Evolutionary conservation across 176 grass and related monocot genomes (phyloP).

Genomic region (Zizania latifolia): DNA sequence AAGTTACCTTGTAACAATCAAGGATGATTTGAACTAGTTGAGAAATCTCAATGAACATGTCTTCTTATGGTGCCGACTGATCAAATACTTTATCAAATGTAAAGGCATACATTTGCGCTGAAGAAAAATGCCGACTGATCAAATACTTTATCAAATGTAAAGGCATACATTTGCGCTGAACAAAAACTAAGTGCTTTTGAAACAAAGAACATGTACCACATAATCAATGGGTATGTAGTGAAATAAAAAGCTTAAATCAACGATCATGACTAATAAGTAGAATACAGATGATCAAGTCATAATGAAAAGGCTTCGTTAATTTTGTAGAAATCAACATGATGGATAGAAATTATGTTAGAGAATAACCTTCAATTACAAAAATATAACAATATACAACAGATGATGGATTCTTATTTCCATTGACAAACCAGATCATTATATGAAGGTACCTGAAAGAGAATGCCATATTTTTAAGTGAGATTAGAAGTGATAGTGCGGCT

Average conservation of each 20-base stretch:
- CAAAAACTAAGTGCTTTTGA: too few relatives aligned
- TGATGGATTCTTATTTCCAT: neutral
- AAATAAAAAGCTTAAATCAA: too few relatives aligned
- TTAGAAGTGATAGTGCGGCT: neutral
- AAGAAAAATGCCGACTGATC: too few relatives aligned
- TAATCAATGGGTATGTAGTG: too few relatives aligned
- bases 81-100: constrained; percentile 92
- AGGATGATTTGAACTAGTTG: constrained; percentile 84
- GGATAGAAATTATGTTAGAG: neutral
- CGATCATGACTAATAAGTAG: neutral
- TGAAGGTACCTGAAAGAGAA: neutral
- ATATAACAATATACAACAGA: neutral
- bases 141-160: too few relatives aligned
- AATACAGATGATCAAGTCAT: neutral
- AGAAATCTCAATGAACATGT: constrained; percentile 88
- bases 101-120: constrained; percentile 79
- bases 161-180: too few relatives aligned
- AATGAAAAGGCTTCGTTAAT: constrained; percentile 97
- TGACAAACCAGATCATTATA: neutral
- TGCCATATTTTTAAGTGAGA: neutral
- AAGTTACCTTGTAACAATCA: constrained; percentile 92
- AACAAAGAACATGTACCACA: too few relatives aligned
- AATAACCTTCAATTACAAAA: neutral
- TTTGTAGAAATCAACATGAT: constrained; percentile 89
- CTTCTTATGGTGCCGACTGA: constrained; percentile 69